These are phyloP conservation scores for Alternaria postmessia DNA, from an alignment of 2,329 filamentous ascomycete species.

Conservation along the genomic window DNA sequence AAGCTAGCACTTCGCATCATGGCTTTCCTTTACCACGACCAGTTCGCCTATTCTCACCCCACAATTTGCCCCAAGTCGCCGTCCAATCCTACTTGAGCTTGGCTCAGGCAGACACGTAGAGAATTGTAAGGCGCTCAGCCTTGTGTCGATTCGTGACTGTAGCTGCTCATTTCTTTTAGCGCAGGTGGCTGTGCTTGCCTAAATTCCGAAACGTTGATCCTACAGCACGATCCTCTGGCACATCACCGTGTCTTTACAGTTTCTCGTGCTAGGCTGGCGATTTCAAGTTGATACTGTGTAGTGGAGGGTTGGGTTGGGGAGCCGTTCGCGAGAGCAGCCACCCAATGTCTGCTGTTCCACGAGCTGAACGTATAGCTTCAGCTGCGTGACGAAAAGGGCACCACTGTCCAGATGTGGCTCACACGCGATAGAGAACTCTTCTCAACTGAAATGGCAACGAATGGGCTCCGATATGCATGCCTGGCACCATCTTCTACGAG, in stretches of 20 bases:
- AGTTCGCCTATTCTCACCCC: conserved; percentile 19
- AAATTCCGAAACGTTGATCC: conserved; percentile 18
- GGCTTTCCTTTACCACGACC: conserved; percentile 26
- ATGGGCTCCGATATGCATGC: conserved; percentile 21
- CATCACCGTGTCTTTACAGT: conserved; percentile 9
- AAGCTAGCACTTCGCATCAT: conserved; percentile 16
- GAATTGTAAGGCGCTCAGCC: conserved; percentile 30
- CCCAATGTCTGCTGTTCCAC: conserved; percentile 20
- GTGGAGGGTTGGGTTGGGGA: neutral
- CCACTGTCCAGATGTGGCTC: conserved; percentile 27
- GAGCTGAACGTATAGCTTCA: conserved; percentile 34
- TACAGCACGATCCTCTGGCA: conserved; percentile 19
- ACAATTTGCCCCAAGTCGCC: conserved; percentile 18
- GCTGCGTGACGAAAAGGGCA: conserved; percentile 29
- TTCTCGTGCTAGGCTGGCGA: neutral
- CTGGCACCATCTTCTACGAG: conserved; percentile 13
- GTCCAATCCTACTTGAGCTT: conserved; percentile 24
- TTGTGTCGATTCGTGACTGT: conserved; percentile 21
- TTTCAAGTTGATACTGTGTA: neutral
- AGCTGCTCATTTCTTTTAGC: conserved; percentile 38
- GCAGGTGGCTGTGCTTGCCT: conserved; percentile 41
- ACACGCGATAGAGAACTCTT: conserved; percentile 25
- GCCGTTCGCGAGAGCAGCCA: conserved; percentile 12
- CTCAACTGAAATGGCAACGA: conserved; percentile 20
- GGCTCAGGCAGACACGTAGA: conserved; percentile 32